Conservation (phyloP, 192 early-diverging fungal genomes). For the Linderina pennispora region DNA sequence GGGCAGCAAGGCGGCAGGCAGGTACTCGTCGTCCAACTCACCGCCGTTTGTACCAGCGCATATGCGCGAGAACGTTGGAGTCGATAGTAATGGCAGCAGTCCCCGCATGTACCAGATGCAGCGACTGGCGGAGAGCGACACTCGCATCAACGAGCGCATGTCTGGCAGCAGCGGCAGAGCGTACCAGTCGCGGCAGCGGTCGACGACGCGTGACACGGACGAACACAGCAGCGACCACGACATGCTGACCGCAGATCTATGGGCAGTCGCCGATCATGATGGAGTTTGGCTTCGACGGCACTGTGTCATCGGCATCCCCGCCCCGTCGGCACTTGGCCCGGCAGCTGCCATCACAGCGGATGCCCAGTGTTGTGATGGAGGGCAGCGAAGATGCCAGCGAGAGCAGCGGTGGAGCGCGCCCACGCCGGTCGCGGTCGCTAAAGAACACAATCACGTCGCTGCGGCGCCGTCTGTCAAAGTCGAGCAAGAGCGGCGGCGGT, state of each 20-base stretch:
- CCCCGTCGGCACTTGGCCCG: no score
- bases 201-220: conserved; percentile 18
- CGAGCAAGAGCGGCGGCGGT: conserved; percentile 30
- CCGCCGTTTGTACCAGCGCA: no score
- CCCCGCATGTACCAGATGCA: conserved; percentile 16
- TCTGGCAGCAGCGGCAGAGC: not conserved
- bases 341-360: conserved; percentile 7
- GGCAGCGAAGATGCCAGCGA: conserved; percentile 1
- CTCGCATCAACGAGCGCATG: conserved; percentile 7
- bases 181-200: not conserved
- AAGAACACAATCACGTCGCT: conserved; percentile 45
- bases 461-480: conserved; percentile 32
- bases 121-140: conserved; percentile 25
- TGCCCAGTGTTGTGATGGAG: no score
- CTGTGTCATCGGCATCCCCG: conserved; percentile 7
- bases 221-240: no score
- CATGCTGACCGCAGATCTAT: no score
- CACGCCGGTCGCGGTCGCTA: conserved; percentile 36
- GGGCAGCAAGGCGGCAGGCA: no score
- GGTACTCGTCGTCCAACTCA: no score
- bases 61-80: no score
- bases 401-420: conserved; percentile 5
- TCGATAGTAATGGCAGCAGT: not conserved
- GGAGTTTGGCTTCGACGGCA: conserved; percentile 23
- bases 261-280: conserved; percentile 32